Evolutionary conservation across 2,329 filamentous ascomycete genomes (phyloP).

Genomic region (Chaetomium sp.): DNA sequence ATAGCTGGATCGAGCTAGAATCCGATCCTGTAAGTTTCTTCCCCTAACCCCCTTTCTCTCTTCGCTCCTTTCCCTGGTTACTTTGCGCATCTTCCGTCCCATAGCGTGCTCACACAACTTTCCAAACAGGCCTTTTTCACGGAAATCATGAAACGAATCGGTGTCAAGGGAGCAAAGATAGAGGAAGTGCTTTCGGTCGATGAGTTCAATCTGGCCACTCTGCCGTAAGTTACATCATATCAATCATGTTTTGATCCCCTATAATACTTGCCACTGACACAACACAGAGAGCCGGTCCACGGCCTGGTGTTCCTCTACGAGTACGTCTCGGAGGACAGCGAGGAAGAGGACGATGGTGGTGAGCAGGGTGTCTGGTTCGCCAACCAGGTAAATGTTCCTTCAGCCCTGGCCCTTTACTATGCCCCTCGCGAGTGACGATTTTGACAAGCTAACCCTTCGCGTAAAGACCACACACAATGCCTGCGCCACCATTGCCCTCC

Average conservation of each 20-base stretch:
- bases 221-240: slow-evolving; percentile 47
- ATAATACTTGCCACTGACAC: neutral
- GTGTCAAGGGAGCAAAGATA: slow-evolving; percentile 65
- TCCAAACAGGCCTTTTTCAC: slow-evolving; percentile 68
- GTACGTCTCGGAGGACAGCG: slow-evolving; percentile 50
- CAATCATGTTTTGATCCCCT: neutral
- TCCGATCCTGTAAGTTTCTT: slow-evolving; percentile 79
- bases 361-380: slow-evolving; percentile 75
- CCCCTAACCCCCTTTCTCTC: no score
- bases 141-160: slow-evolving; percentile 71
- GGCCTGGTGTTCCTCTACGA: slow-evolving; percentile 87
- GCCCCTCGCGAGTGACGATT: neutral
- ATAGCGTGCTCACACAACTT: no score
- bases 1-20: slow-evolving; percentile 77
- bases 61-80: neutral
- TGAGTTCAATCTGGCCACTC: slow-evolving; percentile 51
- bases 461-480: slow-evolving; percentile 71
- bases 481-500: slow-evolving; percentile 84
- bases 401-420: neutral
- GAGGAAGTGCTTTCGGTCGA: slow-evolving; percentile 73
- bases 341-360: slow-evolving; percentile 48
- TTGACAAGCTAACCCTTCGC: neutral
- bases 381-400: slow-evolving; percentile 60
- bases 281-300: slow-evolving; percentile 60
- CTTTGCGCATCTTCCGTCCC: no score